A percentile compares a stretch with the other conserved stretches of the same genome.
Conservation (phyloP, 2,329 filamentous ascomycete species). For the Celoporthe dispersa region DNA sequence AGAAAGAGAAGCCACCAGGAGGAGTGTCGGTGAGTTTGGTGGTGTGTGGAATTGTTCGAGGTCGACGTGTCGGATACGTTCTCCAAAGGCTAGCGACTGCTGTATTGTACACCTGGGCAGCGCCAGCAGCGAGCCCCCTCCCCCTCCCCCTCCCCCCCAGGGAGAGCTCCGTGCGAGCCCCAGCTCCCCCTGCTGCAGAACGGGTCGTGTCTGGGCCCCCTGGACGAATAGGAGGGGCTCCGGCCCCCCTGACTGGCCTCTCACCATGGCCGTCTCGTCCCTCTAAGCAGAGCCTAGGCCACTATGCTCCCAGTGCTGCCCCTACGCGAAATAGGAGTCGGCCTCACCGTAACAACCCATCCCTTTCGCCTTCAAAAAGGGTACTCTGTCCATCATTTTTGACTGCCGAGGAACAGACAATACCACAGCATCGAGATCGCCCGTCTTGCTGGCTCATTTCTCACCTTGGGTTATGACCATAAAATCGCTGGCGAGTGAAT, state of each 20-base stretch:
- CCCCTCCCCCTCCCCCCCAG: not conserved
- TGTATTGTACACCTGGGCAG: conserved; percentile 9
- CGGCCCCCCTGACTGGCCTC: conserved; percentile 10
- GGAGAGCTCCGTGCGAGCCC: conserved; percentile 10
- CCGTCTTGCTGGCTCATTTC: not conserved
- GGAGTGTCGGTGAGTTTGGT: conserved; percentile 17
- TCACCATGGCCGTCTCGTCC: not conserved
- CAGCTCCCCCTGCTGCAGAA: conserved; percentile 15
- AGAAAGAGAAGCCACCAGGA: conserved; percentile 16
- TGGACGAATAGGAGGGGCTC: conserved; percentile 14
- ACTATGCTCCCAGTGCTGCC: conserved; percentile 29
- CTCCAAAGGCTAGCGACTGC: conserved; percentile 1
- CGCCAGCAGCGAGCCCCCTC: not conserved
- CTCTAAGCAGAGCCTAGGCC: conserved; percentile 9
- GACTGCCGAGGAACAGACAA: too few relatives aligned
- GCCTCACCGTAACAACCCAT: conserved; percentile 25
- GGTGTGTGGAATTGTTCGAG: conserved; percentile 25
- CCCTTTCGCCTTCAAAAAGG: conserved; percentile 6
- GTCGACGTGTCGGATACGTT: conserved; percentile 22
- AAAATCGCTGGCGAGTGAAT: not conserved
- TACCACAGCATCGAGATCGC: not conserved
- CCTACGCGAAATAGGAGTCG: conserved; percentile 27
- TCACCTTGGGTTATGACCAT: not conserved
- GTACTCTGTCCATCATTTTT: not conserved
- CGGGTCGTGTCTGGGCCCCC: not conserved